These are phyloP conservation scores for Triticum monococcum DNA, from an alignment of 176 grass and related monocot species.

Conservation along the genomic window DNA sequence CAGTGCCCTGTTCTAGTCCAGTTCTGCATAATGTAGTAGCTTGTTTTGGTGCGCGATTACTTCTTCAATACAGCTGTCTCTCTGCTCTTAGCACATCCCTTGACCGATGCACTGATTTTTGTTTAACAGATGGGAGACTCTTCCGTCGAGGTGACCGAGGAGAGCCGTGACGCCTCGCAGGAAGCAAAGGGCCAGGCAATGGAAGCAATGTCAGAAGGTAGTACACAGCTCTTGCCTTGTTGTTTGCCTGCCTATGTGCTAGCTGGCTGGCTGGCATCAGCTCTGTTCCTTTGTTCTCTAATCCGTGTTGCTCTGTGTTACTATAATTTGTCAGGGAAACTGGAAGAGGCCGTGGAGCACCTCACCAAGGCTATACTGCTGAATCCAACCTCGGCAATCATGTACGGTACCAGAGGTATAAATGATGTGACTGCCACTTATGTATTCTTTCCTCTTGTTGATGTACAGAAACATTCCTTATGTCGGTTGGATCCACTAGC, in stretches of 20 bases:
- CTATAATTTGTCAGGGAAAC: conserved; percentile 48
- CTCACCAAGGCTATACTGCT: conserved; percentile 86
- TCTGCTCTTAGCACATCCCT: not conserved
- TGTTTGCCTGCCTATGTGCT: not conserved
- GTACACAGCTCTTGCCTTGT: not conserved
- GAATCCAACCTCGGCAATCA: conserved; percentile 89
- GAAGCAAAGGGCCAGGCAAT: conserved; percentile 80
- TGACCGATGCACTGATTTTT: not conserved
- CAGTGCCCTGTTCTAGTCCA: not conserved
- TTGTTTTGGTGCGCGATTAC: rapidly evolving
- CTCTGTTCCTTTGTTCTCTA: not conserved
- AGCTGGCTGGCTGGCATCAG: not conserved
- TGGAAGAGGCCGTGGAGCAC: conserved; percentile 81
- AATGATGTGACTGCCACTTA: not conserved
- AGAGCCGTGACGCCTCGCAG: conserved; percentile 88
- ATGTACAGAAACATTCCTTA: not conserved
- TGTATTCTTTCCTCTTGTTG: not conserved
- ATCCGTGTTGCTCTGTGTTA: not conserved
- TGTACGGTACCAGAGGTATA: conserved; percentile 92
- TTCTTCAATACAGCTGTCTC: not conserved
- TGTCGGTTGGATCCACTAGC: not conserved
- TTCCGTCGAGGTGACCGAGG: conserved; percentile 75
- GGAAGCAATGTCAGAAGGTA: conserved; percentile 93
- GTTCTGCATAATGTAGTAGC: not conserved
- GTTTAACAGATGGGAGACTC: conserved; percentile 77